Percentiles rank a stretch among this genome's conserved stretches.
Conservation (phyloP, 176 grass and related monocot species). For the Musa troglodytarum region DNA sequence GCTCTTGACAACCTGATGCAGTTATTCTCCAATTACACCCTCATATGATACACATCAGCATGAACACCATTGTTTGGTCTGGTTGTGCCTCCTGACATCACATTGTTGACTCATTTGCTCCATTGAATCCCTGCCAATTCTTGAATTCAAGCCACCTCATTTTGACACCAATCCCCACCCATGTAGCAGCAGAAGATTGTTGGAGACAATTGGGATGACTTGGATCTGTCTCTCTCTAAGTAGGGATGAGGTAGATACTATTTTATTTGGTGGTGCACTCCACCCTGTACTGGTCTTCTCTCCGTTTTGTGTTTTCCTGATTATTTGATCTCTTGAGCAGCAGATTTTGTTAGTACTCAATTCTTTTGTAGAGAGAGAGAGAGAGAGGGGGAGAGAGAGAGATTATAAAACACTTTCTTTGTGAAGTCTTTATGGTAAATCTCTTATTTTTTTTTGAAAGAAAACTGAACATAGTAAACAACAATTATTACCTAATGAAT, state of each 20-base stretch:
- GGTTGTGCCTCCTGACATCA: slow-evolving; percentile 11
- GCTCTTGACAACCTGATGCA: slow-evolving; percentile 70
- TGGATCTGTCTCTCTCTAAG: background rate
- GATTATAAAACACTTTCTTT: no score
- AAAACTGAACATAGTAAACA: no score
- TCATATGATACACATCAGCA: slow-evolving; percentile 34
- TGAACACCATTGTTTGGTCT: slow-evolving; percentile 24
- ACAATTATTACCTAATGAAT: no score
- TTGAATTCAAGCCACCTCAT: background rate
- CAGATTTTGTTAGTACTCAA: slow-evolving; percentile 10
- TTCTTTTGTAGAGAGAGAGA: slow-evolving; percentile 8
- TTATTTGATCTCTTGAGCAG: background rate
- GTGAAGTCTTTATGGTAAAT: no score
- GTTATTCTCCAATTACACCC: slow-evolving; percentile 63
- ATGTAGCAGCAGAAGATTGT: background rate
- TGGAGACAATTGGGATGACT: background rate
- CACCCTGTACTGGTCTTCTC: background rate
- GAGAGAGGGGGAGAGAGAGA: no score
- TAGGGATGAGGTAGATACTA: background rate
- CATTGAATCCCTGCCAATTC: background rate
- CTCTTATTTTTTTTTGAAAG: no score
- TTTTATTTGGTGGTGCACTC: background rate
- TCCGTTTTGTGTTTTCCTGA: background rate
- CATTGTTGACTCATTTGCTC: background rate
- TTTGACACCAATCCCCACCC: background rate